Base-by-base conservation (phyloP, 2,329 filamentous ascomycete genomes). In the Chaetomium globosum region DNA sequence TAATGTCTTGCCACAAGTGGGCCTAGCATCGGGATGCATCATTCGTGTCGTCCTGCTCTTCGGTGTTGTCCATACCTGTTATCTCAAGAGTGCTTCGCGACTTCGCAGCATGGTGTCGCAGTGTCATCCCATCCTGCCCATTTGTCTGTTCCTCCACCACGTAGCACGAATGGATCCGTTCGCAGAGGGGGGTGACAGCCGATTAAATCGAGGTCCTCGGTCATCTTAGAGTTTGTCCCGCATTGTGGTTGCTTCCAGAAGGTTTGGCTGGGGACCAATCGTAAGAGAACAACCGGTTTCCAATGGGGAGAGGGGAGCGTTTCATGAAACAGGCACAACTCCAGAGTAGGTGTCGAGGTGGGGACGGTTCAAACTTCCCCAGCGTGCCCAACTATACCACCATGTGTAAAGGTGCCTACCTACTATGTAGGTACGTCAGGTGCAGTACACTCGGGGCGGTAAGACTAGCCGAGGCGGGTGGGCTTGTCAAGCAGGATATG, bases 271-370 rank as follows among this genome's bases (percentile, higher is more conserved):
- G 2, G n/a, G 7, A 26, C 58, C 63, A 65, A 65, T 65, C 33
- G 58, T 46, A 26, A 57, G 13, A 12, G 33, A 36, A 28, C 43
- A 59, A 51, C 30, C 30, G 36, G 33, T 3, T 16, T 4, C 36
- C 39, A 26, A 19, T 19, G 23, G 49, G 48, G 19, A n/a, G 19
- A 19, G n/a, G 49, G 51, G 9, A 58, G 63, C 58, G 63, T 65
- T 65, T 65, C 63, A 53, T 61, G 63, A 65, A 65, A 65, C 63
- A 57, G 16, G 53, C 31, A 43, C 33, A 28, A 19, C 9, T 23
- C 49, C 21, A 13, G 31, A 19, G 39, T 43, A 16, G 2, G 19
- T 43, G 39, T 6, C 19, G 39, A 43, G 39, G 39, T 43, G 39
- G 39, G 7, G 39, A 43, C 16, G 39, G 39, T n/a, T n/a, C 39